Evolutionary conservation across 2,329 filamentous ascomycete species (phyloP).

Genomic region (Pseudocercospora musae): DNA sequence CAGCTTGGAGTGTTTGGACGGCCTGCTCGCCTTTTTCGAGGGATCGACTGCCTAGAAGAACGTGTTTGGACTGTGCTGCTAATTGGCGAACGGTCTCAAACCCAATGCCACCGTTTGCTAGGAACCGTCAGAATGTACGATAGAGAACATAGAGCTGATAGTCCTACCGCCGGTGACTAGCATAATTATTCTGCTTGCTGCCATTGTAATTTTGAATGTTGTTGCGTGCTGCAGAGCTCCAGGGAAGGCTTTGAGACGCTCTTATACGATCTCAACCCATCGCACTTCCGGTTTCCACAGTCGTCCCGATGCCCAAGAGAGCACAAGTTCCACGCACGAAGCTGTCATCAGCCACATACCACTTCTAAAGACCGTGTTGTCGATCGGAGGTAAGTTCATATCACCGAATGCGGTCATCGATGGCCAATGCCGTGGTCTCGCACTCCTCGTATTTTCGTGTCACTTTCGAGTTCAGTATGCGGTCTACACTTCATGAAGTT

Average conservation of each 20-base stretch:
- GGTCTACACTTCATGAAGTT: too few relatives aligned
- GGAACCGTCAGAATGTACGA: neutral
- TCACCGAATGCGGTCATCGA: neutral
- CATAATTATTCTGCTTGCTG: conserved; percentile 31
- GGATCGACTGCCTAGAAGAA: conserved; percentile 41
- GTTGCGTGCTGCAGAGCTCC: neutral
- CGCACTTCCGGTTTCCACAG: neutral
- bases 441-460: neutral
- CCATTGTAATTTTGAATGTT: neutral
- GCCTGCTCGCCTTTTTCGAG: conserved; percentile 40
- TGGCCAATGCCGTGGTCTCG: too few relatives aligned
- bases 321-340: neutral
- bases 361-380: neutral
- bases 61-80: conserved; percentile 32
- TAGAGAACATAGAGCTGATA: conserved; percentile 5
- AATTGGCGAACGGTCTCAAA: conserved; percentile 42
- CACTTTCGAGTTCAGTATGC: too few relatives aligned
- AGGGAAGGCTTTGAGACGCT: neutral
- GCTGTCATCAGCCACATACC: neutral
- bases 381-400: neutral
- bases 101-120: conserved; percentile 47
- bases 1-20: conserved; percentile 24
- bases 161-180: conserved; percentile 38
- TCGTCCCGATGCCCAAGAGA: neutral
- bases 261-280: neutral